Conservation (phyloP, 768 basidiomycete species). For the Wakefieldia striispora region DNA sequence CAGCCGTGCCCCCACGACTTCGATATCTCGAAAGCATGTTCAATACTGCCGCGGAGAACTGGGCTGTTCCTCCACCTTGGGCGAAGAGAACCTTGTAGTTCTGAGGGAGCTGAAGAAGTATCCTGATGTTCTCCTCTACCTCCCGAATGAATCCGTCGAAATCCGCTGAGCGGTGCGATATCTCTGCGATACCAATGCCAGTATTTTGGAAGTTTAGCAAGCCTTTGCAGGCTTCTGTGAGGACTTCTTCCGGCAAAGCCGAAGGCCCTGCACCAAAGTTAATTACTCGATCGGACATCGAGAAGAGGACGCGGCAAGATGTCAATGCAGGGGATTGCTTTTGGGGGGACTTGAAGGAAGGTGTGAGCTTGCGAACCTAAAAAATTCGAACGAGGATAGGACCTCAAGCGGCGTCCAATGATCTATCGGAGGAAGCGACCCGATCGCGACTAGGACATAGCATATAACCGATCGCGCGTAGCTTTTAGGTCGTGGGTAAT, state of each 20-base stretch:
- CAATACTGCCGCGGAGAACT: slow-evolving; percentile 89
- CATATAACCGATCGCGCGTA: too few species aligned
- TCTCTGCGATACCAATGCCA: slow-evolving; percentile 94
- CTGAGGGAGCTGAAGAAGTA: slow-evolving; percentile 75
- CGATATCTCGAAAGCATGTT: slow-evolving; percentile 88
- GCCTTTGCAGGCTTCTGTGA: slow-evolving; percentile 77
- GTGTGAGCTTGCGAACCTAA: too few species aligned
- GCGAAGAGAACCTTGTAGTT: slow-evolving; percentile 88
- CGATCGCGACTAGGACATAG: too few species aligned
- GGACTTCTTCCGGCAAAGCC: slow-evolving; percentile 81
- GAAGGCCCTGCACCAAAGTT: slow-evolving; percentile 98
- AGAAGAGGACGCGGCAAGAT: not conserved
- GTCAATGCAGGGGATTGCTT: not conserved
- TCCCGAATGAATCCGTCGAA: slow-evolving; percentile 69
- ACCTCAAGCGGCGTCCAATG: too few species aligned
- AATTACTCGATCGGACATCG: slow-evolving; percentile 49
- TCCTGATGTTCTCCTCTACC: slow-evolving; percentile 65
- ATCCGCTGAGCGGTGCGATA: slow-evolving; percentile 92
- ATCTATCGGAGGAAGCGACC: too few species aligned
- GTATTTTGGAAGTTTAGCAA: slow-evolving; percentile 89
- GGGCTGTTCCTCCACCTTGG: slow-evolving; percentile 89
- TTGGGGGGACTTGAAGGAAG: too few species aligned
- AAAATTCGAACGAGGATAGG: too few species aligned
- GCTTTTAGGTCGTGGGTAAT: too few species aligned
- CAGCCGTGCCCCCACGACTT: slow-evolving; percentile 57